Evolutionary conservation across 352 stramenopile genomes (phyloP).

Genomic region (Pythium phragmitis): DNA sequence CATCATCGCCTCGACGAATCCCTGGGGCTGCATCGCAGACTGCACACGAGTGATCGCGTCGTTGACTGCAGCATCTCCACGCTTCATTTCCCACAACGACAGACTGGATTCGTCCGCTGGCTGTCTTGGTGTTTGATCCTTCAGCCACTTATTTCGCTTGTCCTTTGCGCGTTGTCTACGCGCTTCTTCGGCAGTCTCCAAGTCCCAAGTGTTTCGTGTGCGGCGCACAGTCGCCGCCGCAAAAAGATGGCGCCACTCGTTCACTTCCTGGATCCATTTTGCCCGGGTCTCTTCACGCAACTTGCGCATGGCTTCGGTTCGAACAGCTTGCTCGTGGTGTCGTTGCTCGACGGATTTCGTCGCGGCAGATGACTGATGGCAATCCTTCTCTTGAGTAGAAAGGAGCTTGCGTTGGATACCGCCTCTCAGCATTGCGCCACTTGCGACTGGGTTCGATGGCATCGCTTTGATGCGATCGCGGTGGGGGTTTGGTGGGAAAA

Average conservation of each 20-base stretch:
- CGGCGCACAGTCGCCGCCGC: background rate
- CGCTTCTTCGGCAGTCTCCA: background rate
- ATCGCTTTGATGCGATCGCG: background rate
- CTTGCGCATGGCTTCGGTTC: background rate
- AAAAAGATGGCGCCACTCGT: constrained; percentile 1
- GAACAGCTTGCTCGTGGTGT: constrained; percentile 1
- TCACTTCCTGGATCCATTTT: constrained; percentile 7
- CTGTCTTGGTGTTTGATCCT: background rate
- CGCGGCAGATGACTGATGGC: background rate
- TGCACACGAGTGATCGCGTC: background rate
- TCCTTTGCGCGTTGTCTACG: background rate
- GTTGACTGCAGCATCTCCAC: background rate
- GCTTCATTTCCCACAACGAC: background rate
- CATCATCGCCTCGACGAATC: constrained; percentile 20
- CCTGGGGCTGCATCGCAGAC: background rate
- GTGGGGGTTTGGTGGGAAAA: background rate
- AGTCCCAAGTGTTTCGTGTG: background rate
- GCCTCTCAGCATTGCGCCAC: background rate
- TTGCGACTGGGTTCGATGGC: background rate
- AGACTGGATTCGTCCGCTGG: background rate
- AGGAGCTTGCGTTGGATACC: constrained; percentile 9
- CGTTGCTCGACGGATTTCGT: constrained; percentile 4
- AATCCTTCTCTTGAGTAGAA: background rate
- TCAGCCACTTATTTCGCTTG: background rate
- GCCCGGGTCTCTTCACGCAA: background rate